Conservation (phyloP, 2,329 filamentous ascomycete genomes). For the Trichoderma harzianum region DNA sequence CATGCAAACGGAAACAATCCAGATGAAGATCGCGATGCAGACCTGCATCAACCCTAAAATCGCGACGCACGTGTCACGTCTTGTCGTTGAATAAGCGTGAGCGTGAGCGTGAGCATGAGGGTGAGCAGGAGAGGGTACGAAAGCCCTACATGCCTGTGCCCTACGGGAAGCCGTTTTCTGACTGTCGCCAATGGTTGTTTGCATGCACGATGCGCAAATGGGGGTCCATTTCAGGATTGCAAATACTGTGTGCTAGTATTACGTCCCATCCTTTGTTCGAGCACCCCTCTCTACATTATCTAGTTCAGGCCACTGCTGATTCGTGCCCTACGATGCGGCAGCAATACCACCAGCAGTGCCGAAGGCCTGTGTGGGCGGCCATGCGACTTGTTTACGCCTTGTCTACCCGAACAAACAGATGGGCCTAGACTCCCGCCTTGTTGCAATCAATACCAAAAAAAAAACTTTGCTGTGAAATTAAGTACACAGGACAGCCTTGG, state of each 20-base stretch:
- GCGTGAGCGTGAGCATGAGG: neutral
- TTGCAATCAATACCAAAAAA: neutral
- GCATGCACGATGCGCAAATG: slow-evolving; percentile 3
- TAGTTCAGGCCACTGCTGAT: slow-evolving; percentile 21
- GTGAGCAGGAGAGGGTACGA: neutral
- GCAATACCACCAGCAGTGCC: slow-evolving; percentile 9
- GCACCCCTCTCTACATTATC: slow-evolving; percentile 17
- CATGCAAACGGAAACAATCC: neutral
- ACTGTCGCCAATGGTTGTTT: neutral
- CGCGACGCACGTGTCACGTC: slow-evolving; percentile 15
- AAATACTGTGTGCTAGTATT: neutral
- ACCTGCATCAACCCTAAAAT: slow-evolving; percentile 7
- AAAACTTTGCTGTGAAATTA: neutral
- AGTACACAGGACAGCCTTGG: neutral
- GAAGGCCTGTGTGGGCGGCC: neutral
- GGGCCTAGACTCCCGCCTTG: neutral
- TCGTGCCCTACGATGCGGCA: slow-evolving; percentile 19
- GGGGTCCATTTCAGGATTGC: neutral
- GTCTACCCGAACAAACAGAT: neutral
- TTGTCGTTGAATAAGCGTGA: neutral
- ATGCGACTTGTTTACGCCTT: neutral
- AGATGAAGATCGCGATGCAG: slow-evolving; percentile 13
- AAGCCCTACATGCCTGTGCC: slow-evolving; percentile 3
- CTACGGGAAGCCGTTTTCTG: neutral
- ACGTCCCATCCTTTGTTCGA: slow-evolving; percentile 3